Conservation (phyloP, 2,329 filamentous ascomycete species). For the Didymella lethalis region DNA sequence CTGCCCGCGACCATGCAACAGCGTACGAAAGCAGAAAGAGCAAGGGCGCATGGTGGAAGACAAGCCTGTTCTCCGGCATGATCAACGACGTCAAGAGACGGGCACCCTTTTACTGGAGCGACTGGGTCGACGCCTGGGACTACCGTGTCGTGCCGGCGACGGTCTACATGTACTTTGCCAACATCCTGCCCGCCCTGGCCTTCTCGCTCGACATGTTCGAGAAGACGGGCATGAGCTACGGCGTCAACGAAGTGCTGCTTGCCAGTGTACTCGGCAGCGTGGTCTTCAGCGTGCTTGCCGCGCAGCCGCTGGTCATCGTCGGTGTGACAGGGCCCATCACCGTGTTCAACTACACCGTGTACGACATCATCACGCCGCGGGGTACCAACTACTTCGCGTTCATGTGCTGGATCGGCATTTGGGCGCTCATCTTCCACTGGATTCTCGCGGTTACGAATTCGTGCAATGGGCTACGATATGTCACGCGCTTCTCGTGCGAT, state of each 20-base stretch:
- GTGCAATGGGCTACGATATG: slow-evolving; percentile 87
- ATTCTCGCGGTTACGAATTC: slow-evolving; percentile 82
- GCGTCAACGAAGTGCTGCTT: slow-evolving; percentile 90
- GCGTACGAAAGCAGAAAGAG: slow-evolving; percentile 24
- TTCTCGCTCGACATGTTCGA: slow-evolving; percentile 95
- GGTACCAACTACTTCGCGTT: slow-evolving; percentile 86
- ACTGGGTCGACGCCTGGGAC: slow-evolving; percentile 88
- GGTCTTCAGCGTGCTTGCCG: slow-evolving; percentile 80
- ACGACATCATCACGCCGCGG: slow-evolving; percentile 81
- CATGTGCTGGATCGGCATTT: slow-evolving; percentile 92
- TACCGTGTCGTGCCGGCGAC: slow-evolving; percentile 88
- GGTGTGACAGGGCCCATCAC: slow-evolving; percentile 92
- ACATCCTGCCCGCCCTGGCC: slow-evolving; percentile 85
- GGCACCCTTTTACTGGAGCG: slow-evolving; percentile 79
- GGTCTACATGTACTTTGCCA: slow-evolving; percentile 94
- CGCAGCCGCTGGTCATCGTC: slow-evolving; percentile 88
- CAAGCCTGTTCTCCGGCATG: slow-evolving; percentile 80
- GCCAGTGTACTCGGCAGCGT: slow-evolving; percentile 83
- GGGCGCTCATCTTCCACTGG: slow-evolving; percentile 87
- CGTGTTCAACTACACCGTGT: slow-evolving; percentile 93
- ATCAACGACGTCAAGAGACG: slow-evolving; percentile 77
- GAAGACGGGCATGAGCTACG: slow-evolving; percentile 83
- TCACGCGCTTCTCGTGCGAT: slow-evolving; percentile 90
- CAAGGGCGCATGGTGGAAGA: slow-evolving; percentile 71
- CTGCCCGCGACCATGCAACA: slow-evolving; percentile 27